Percentiles rank a stretch among this genome's conserved stretches.
Conservation (phyloP, 805 yeast species). For the Ogataea methanolica region DNA sequence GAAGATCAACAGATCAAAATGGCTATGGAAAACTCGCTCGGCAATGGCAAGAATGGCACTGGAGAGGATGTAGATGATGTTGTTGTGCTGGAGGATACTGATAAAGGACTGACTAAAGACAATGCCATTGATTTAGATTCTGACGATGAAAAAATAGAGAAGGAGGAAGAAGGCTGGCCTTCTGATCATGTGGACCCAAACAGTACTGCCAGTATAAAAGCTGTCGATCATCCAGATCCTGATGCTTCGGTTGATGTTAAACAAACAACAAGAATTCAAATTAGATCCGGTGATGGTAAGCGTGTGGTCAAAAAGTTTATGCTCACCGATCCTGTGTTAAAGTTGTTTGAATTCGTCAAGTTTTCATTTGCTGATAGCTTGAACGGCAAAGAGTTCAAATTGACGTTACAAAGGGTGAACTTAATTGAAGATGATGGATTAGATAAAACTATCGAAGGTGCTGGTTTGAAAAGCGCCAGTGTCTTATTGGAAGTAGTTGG, state of each 20-base stretch:
- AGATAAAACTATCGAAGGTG: conserved; percentile 58
- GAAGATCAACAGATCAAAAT: conserved; percentile 82
- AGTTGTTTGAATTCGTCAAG: conserved; percentile 66
- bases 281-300: conserved; percentile 85
- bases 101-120: conserved; percentile 14
- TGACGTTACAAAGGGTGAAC: conserved; percentile 56
- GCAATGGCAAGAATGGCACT: conserved; percentile 16
- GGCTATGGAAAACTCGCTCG: conserved; percentile 67
- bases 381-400: conserved; percentile 44
- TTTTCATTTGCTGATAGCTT: conserved; percentile 41
- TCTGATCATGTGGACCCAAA: neutral
- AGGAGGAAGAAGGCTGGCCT: conserved; percentile 21
- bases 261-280: conserved; percentile 71
- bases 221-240: conserved; percentile 58
- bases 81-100: conserved; percentile 14
- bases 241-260: conserved; percentile 39
- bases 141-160: conserved; percentile 13
- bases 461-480: conserved; percentile 80
- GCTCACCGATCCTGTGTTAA: conserved; percentile 51
- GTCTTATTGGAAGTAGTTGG: conserved; percentile 56
- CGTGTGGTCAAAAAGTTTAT: conserved; percentile 70
- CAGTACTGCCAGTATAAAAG: conserved; percentile 6
- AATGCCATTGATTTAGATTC: conserved; percentile 17
- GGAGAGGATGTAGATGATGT: conserved; percentile 27
- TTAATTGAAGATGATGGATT: conserved; percentile 45